Conservation (phyloP, 768 basidiomycete species). For the Boletus subparvulus region DNA sequence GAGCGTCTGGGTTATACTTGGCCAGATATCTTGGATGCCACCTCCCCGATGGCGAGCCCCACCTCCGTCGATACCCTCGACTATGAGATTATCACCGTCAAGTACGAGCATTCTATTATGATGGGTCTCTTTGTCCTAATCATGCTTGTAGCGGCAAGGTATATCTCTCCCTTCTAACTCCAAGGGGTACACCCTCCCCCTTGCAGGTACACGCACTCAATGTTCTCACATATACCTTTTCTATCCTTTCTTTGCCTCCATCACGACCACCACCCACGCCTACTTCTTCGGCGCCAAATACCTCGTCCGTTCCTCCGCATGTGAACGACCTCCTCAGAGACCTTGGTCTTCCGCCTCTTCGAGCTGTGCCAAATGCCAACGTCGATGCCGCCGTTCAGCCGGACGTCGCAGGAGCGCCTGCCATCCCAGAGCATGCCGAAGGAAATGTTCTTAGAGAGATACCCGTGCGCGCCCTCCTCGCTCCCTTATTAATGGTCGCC, state of each 20-base stretch:
- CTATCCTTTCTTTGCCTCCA: constrained; percentile 57
- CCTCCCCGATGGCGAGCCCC: constrained; percentile 25
- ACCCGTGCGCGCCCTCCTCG: constrained; percentile 63
- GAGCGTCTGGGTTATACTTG: constrained; percentile 39
- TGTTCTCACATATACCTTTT: constrained; percentile 41
- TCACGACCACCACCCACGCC: constrained; percentile 33
- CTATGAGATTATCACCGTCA: constrained; percentile 30
- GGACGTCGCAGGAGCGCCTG: constrained; percentile 19
- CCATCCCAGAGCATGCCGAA: constrained; percentile 28
- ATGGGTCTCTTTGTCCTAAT: constrained; percentile 2
- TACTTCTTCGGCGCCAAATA: constrained; percentile 26
- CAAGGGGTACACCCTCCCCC: constrained; percentile 50
- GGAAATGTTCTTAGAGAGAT: constrained; percentile 48
- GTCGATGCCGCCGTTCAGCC: constrained; percentile 19
- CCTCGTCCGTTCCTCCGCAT: constrained; percentile 42
- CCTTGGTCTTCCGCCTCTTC: constrained; percentile 59
- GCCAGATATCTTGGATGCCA: constrained; percentile 44
- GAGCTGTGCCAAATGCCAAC: constrained; percentile 33
- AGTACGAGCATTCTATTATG: constrained; percentile 13
- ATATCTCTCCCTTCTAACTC: constrained; percentile 53
- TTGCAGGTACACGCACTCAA: constrained; percentile 56
- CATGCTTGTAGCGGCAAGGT: constrained; percentile 30
- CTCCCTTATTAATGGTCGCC: constrained; percentile 65
- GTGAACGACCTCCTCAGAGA: constrained; percentile 64
- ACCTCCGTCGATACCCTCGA: constrained; percentile 27